phyloP scores from a whole-genome alignment of 768 basidiomycete genomes.

The Suillus fuscotomentosus region DNA sequence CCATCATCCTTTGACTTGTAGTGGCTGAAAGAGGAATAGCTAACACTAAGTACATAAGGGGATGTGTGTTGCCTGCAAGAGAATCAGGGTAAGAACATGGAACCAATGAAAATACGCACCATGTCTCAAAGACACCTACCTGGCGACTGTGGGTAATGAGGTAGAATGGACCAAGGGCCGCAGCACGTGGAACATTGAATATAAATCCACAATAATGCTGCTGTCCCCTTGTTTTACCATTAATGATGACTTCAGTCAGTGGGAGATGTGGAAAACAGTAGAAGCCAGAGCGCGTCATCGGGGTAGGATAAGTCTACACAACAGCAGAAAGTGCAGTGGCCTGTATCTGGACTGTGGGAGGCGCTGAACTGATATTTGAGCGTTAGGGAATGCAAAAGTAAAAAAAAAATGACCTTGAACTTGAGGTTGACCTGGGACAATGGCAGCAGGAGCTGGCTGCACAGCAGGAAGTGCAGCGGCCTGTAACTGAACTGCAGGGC shows the following conservation, averaged over 20 bases:
- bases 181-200: constrained; percentile 1
- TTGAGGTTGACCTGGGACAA: neutral
- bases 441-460: too few species aligned
- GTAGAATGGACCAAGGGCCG: constrained; percentile 28
- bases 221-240: neutral
- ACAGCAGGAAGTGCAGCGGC: neutral
- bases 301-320: neutral
- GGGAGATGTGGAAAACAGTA: neutral
- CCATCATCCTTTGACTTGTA: neutral
- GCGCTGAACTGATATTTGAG: too few species aligned
- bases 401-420: too few species aligned
- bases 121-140: constrained; percentile 39
- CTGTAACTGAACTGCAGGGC: too few species aligned
- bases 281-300: neutral
- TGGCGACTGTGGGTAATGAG: constrained; percentile 38
- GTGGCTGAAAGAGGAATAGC: neutral
- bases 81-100: neutral
- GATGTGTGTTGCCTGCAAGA: constrained; percentile 1
- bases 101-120: constrained; percentile 26
- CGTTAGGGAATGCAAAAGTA: too few species aligned
- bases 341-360: too few species aligned
- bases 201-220: neutral
- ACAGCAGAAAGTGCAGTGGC: neutral
- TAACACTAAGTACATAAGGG: neutral
- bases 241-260: neutral